Evolutionary conservation across 495 filamentous ascomycete species (phyloP).

Genomic region (Trichoderma gamsii): DNA sequence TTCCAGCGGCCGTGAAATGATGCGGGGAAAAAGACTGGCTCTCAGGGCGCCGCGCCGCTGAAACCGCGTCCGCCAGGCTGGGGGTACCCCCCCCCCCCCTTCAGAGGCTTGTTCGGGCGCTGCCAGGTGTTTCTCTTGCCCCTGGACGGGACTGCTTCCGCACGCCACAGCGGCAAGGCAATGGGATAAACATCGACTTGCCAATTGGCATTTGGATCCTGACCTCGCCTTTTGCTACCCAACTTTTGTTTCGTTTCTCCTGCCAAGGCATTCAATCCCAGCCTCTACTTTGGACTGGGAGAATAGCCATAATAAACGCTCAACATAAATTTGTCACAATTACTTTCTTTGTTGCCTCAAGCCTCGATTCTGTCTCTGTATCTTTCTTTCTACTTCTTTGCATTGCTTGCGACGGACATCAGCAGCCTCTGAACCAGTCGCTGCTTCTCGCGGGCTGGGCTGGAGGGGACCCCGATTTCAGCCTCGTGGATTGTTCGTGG

Average conservation of each 20-base stretch:
- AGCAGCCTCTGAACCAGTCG: not conserved
- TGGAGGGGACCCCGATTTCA: constrained; percentile 10
- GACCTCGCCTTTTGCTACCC: not conserved
- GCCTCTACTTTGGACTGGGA: not conserved
- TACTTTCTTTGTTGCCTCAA: not conserved
- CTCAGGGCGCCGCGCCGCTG: not conserved
- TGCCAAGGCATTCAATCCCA: not conserved
- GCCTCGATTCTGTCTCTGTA: not conserved
- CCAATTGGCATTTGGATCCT: constrained; percentile 1
- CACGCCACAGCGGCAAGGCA: too few species aligned
- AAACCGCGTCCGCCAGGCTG: not conserved
- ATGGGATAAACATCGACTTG: not conserved
- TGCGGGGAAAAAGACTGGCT: not conserved
- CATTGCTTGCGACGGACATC: not conserved
- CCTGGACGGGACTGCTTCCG: not conserved
- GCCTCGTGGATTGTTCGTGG: constrained; percentile 2
- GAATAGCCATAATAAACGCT: not conserved
- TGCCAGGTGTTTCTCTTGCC: not conserved
- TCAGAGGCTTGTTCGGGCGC: not conserved
- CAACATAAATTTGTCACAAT: not conserved
- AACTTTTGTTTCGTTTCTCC: not conserved
- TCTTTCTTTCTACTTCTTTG: not conserved
- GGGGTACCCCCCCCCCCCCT: too few species aligned
- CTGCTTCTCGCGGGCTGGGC: constrained; percentile 2
- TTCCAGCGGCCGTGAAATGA: not conserved